phyloP scores from a whole-genome alignment of 306 rosid genomes.

The Dryas drummondii region DNA sequence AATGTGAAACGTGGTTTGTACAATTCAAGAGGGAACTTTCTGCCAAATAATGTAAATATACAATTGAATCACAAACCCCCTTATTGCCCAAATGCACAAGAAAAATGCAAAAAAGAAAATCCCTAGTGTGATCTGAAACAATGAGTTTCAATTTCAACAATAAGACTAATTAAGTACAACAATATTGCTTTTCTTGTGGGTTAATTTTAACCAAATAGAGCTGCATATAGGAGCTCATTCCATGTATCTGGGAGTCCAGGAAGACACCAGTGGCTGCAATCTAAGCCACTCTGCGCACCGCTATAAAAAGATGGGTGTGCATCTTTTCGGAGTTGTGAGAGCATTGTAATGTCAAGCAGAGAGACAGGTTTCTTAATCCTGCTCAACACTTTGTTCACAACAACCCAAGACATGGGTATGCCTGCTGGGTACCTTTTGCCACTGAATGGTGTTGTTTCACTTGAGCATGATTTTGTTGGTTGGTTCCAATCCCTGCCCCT shows the following conservation, averaged over 20 bases:
- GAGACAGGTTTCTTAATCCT: conserved; percentile 64
- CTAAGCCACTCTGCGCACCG: conserved; percentile 44
- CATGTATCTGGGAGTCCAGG: conserved; percentile 97
- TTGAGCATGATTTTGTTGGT: conserved; percentile 70
- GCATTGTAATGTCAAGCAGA: conserved; percentile 69
- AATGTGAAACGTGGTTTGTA: too few species aligned
- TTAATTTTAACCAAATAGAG: conserved; percentile 48
- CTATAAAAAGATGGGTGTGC: conserved; percentile 80
- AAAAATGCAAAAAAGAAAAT: conserved; percentile 17
- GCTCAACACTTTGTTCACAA: conserved; percentile 72
- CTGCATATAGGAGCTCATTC: conserved; percentile 72
- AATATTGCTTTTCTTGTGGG: too few species aligned
- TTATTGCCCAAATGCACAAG: conserved; percentile 50
- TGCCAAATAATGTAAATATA: conserved; percentile 30
- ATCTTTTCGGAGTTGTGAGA: conserved; percentile 83
- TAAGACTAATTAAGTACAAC: conserved; percentile 2
- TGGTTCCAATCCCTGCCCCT: conserved; percentile 93
- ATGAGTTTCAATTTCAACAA: conserved; percentile 23
- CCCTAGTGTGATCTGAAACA: conserved; percentile 19
- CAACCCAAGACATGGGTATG: conserved; percentile 71
- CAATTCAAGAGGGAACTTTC: conserved; percentile 31
- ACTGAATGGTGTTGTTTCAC: conserved; percentile 57
- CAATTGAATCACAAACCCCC: conserved; percentile 39
- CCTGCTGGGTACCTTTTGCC: conserved; percentile 87
- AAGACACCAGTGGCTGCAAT: conserved; percentile 98